Evolutionary conservation across 1,139 yeast species (phyloP), one percentile per base, ranked within the genome.

Genomic region (Blastobotrys capitulatus): DNA sequence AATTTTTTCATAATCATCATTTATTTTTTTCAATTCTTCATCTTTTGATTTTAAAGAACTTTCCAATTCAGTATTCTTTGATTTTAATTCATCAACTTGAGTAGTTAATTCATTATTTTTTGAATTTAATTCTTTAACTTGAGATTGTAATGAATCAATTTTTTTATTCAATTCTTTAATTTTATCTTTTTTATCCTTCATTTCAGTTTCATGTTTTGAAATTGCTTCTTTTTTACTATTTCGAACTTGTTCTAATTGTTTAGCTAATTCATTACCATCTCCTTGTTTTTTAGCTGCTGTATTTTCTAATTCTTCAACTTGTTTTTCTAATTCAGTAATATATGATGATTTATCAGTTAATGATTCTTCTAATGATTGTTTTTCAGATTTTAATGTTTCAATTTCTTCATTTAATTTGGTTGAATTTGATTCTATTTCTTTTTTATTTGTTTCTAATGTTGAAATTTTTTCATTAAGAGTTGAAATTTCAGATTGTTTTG

Each of bases 281-380:
- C 32, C 42, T 13, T 32, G 3, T 32, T 15, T 18, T 16, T 22
- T 4, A 32, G 47, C 45, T 19, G 29, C 22, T 10, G 42, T n/a
- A 13, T 27, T 38, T 41, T 29, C 44, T 18, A 22, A 18, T 22
- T 29, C 46, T 35, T 19, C 38, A 38, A 22, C 18, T 27, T 31
- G 38, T 25, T 15, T 38, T 29, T 32, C 34, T 19, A 25, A 29
- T 19, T 39, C 42, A 19, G 42, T 9, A 8, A 39, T 13, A 13
- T 20, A 52, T 9, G 41, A 37, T n/a, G 47, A 39, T 31, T 52
- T 44, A 34, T 56, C 53, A 20, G 38, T 34, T 15, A 50, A 51
- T 20, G 48, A 35, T 16, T 51, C 45, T 6, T 52, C 34, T 6
- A 50, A 25, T 31, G 9, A 47, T 18, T 47, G 25, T 22, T 22